phyloP scores from a whole-genome alignment of 495 filamentous ascomycete genomes.

The Immersiella caudata region DNA sequence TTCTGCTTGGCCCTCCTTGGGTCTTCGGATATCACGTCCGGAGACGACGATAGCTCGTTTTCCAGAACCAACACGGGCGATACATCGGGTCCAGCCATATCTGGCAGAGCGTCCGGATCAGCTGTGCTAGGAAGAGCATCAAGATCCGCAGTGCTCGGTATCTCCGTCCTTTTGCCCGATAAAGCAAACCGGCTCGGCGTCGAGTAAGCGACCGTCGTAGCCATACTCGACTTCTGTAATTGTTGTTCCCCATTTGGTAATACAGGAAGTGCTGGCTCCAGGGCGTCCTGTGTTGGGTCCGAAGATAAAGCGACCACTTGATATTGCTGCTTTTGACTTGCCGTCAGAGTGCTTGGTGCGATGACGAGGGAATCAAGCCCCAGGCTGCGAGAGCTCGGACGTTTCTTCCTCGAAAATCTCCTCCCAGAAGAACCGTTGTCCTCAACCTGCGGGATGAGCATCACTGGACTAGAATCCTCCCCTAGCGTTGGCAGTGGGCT shows the following conservation, averaged over 20 bases:
- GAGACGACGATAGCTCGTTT: conserved; percentile 7
- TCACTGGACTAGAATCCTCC: conserved; percentile 16
- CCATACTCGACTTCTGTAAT: conserved; percentile 32
- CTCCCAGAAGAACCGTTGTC: conserved; percentile 4
- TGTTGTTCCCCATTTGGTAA: not conserved
- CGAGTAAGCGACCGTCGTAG: conserved; percentile 32
- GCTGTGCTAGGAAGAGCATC: conserved; percentile 8
- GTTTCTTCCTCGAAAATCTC: not conserved
- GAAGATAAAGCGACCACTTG: conserved; percentile 26
- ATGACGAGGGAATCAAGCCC: conserved; percentile 23
- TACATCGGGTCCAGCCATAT: not conserved
- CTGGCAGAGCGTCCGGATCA: not conserved
- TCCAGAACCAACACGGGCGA: not conserved
- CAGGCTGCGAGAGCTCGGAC: not conserved
- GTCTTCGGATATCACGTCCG: conserved; percentile 23
- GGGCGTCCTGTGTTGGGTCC: conserved; percentile 12
- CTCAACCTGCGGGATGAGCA: conserved; percentile 17
- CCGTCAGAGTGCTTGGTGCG: conserved; percentile 31
- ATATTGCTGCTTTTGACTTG: conserved; percentile 37
- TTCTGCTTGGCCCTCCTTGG: conserved; percentile 1
- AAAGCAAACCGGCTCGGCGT: conserved; percentile 30
- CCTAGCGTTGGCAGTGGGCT: conserved; percentile 3
- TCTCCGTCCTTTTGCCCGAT: conserved; percentile 7
- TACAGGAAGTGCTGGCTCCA: conserved; percentile 12
- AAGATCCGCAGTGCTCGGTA: not conserved